These are phyloP conservation scores for Xylaria sp. DNA, from an alignment of 2,329 filamentous ascomycete species.

Conservation along the genomic window DNA sequence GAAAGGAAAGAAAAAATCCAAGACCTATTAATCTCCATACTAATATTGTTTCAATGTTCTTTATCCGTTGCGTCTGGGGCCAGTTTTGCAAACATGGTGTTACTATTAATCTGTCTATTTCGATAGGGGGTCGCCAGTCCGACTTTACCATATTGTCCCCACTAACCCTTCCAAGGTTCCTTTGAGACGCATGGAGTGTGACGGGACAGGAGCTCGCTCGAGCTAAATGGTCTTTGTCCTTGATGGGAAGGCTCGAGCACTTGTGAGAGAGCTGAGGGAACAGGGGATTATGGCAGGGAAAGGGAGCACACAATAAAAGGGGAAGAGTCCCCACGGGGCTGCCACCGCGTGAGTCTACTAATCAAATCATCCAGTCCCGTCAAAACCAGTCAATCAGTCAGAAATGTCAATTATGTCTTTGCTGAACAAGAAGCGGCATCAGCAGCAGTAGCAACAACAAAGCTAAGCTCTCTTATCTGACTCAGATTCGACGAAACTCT, in stretches of 20 bases:
- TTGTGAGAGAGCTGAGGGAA: not conserved
- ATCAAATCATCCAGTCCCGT: no score
- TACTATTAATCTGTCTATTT: constrained; percentile 23
- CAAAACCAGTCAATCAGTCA: no score
- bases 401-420: no score
- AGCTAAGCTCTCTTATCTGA: no score
- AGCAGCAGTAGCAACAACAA: no score
- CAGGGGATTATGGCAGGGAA: not conserved
- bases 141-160: not conserved
- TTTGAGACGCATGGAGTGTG: constrained; percentile 9
- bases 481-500: no score
- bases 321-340: no score
- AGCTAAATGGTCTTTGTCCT: constrained; percentile 21
- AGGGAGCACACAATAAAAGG: not conserved
- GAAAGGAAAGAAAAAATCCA: no score
- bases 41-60: constrained; percentile 9
- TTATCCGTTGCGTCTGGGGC: constrained; percentile 10
- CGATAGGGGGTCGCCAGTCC: constrained; percentile 14
- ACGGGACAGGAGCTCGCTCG: constrained; percentile 10
- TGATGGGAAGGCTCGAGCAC: not conserved
- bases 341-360: no score
- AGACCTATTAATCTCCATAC: constrained; percentile 20
- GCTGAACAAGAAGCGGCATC: no score
- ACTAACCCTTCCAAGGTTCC: constrained; percentile 1
- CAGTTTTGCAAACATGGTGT: not conserved